A percentile compares a stretch with the other conserved stretches of the same genome.
phyloP scores from a whole-genome alignment of 306 rosid genomes.

The Ormosia emarginata region DNA sequence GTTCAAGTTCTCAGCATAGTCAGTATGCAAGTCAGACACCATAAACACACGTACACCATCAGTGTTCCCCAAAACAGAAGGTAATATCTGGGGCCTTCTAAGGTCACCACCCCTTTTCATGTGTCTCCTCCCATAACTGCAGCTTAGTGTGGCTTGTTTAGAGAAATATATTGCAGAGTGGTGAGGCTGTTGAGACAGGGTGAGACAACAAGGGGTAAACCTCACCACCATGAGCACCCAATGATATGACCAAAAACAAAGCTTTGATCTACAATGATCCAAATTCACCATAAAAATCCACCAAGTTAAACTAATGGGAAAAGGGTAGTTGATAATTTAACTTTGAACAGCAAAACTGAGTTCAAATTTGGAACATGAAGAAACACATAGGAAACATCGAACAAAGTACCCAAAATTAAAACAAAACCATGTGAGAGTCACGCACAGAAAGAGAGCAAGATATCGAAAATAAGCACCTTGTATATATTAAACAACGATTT shows the following conservation, averaged over 20 bases:
- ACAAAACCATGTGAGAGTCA: not conserved
- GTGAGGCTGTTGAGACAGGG: slow-evolving; percentile 30
- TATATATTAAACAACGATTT: not conserved
- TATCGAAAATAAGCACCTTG: not conserved
- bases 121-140: slow-evolving; percentile 31
- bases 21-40: slow-evolving; percentile 83
- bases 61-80: slow-evolving; percentile 39
- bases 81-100: slow-evolving; percentile 43
- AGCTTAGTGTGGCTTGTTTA: slow-evolving; percentile 25
- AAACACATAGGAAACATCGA: not conserved
- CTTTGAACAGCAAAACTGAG: not conserved
- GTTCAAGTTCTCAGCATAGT: slow-evolving; percentile 74
- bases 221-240: slow-evolving; percentile 42
- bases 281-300: slow-evolving; percentile 20
- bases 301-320: slow-evolving; percentile 7
- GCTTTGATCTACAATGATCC: slow-evolving; percentile 31
- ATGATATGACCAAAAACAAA: not conserved
- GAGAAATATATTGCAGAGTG: slow-evolving; percentile 26
- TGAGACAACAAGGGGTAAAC: slow-evolving; percentile 38
- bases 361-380: slow-evolving; percentile 1
- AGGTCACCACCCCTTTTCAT: slow-evolving; percentile 32
- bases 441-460: not conserved
- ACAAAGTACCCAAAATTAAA: not conserved
- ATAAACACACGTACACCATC: slow-evolving; percentile 63
- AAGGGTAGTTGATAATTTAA: not conserved